These are phyloP conservation scores for Aspergillus sp. DNA, from an alignment of 2,329 filamentous ascomycete genomes.

Conservation along the genomic window DNA sequence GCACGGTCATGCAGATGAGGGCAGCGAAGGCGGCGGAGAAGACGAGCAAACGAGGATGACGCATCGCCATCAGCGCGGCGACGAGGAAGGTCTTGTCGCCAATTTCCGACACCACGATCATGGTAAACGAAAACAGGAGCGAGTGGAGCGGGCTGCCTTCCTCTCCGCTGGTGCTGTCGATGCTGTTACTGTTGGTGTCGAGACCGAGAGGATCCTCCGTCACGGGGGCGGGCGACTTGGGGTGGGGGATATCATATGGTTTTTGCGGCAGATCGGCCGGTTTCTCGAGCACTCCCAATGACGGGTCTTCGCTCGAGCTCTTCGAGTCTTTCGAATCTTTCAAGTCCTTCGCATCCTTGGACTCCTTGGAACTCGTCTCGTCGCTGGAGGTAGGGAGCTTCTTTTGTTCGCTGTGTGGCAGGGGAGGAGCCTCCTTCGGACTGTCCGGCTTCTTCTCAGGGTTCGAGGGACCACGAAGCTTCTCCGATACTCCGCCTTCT, in stretches of 20 bases:
- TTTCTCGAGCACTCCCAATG: constrained; percentile 60
- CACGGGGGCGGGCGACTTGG: constrained; percentile 55
- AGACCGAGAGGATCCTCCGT: constrained; percentile 34
- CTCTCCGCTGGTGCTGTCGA: constrained; percentile 40
- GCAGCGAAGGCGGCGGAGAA: constrained; percentile 94
- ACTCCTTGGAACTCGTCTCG: constrained; percentile 33
- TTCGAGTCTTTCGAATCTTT: constrained; percentile 30
- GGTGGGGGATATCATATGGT: constrained; percentile 68
- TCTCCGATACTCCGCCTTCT: constrained; percentile 84
- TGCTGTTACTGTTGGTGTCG: constrained; percentile 8
- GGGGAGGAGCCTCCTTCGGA: constrained; percentile 79
- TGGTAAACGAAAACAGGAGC: constrained; percentile 85
- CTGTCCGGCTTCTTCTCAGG: constrained; percentile 73
- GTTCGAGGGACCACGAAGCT: constrained; percentile 72
- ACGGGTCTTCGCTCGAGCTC: constrained; percentile 40
- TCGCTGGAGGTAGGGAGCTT: constrained; percentile 51
- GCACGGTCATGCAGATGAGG: constrained; percentile 87
- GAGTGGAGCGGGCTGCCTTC: constrained; percentile 77
- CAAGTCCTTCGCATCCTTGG: constrained; percentile 26
- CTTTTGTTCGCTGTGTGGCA: constrained; percentile 77
- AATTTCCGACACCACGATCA: constrained; percentile 96
- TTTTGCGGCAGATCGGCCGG: constrained; percentile 76
- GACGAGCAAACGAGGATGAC: constrained; percentile 87
- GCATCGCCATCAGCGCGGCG: constrained; percentile 98
- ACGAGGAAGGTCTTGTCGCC: constrained; percentile 99